A percentile compares a stretch with the other conserved stretches of the same genome.
Conservation (phyloP, 2,329 filamentous ascomycete species). For the Cordyceps cicadae region DNA sequence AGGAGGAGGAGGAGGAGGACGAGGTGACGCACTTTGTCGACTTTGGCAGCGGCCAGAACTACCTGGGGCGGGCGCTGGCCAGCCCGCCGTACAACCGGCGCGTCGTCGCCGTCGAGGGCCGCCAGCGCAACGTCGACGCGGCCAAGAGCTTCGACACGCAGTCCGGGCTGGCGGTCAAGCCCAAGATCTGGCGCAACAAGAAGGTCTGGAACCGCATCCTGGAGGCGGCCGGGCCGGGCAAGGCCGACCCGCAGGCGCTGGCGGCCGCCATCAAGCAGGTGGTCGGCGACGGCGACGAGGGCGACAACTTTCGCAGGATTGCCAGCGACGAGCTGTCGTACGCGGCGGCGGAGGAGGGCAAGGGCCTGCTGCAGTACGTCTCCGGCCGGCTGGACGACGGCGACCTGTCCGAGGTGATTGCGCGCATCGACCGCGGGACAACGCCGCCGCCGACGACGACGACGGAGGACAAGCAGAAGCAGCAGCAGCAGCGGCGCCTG, state of each 20-base stretch:
- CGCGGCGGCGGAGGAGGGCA: constrained; percentile 46
- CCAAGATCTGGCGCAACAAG: constrained; percentile 71
- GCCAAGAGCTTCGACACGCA: constrained; percentile 78
- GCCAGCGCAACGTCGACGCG: constrained; percentile 75
- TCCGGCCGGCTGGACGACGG: constrained; percentile 66
- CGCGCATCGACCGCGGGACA: constrained; percentile 39
- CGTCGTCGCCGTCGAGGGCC: constrained; percentile 85
- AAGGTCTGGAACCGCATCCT: constrained; percentile 59
- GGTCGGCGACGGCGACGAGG: constrained; percentile 24
- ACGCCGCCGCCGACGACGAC: constrained; percentile 13
- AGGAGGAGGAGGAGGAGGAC: constrained; percentile 37
- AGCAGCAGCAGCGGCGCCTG: constrained; percentile 30
- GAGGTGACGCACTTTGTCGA: constrained; percentile 82
- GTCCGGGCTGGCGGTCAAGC: constrained; percentile 66
- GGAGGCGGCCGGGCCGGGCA: constrained; percentile 24
- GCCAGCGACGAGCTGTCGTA: constrained; percentile 34
- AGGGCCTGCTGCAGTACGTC: constrained; percentile 68
- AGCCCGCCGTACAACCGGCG: constrained; percentile 77
- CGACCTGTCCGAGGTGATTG: constrained; percentile 59
- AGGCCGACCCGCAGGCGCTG: constrained; percentile 33
- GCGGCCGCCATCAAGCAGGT: constrained; percentile 27
- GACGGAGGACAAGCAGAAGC: constrained; percentile 15
- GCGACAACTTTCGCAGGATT: constrained; percentile 17
- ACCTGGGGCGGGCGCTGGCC: constrained; percentile 80
- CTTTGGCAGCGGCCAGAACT: constrained; percentile 95